Evolutionary conservation across 75 land plant genomes (phyloP).

Genomic region (Adiantum capillusveneris): DNA sequence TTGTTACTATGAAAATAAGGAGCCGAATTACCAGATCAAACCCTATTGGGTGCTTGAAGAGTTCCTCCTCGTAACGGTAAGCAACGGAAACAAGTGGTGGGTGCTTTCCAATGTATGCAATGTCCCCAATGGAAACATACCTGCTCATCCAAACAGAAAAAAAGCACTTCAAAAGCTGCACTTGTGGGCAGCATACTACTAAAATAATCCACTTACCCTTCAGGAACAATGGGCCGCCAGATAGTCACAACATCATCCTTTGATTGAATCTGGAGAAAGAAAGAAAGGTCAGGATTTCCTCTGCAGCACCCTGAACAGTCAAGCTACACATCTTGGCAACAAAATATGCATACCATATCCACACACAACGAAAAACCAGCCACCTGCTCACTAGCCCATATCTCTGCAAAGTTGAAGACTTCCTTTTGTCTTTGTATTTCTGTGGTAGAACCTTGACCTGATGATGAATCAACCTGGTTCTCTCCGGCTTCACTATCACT

Average conservation of each 20-base stretch:
- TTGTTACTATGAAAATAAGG: no score
- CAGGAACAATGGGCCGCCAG: slow-evolving; percentile 30
- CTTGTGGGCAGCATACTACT: no score
- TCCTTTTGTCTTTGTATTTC: background rate
- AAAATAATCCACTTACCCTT: slow-evolving; percentile 16
- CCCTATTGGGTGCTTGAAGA: slow-evolving; percentile 63
- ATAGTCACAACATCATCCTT: slow-evolving; percentile 14
- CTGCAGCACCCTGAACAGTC: no score
- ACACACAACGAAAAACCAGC: slow-evolving; percentile 5
- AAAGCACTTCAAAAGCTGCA: no score
- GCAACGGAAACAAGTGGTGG: slow-evolving; percentile 66
- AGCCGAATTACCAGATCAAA: slow-evolving; percentile 77
- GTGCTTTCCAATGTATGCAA: slow-evolving; percentile 62
- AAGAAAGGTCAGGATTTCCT: no score
- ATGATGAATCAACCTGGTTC: background rate
- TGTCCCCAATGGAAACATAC: slow-evolving; percentile 85
- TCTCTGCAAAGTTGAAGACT: slow-evolving; percentile 11
- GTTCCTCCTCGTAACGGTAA: slow-evolving; percentile 37
- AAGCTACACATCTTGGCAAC: background rate
- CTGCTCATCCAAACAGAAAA: slow-evolving; percentile 27
- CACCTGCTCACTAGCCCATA: slow-evolving; percentile 13
- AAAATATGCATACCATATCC: background rate
- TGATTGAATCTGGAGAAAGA: slow-evolving; percentile 17
- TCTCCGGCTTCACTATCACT: no score
- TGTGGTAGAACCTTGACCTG: background rate